Percentiles rank a stretch among this genome's conserved stretches.
Evolutionary conservation across 352 stramenopile species (phyloP).

Genomic region (Phytophthora megakarya): DNA sequence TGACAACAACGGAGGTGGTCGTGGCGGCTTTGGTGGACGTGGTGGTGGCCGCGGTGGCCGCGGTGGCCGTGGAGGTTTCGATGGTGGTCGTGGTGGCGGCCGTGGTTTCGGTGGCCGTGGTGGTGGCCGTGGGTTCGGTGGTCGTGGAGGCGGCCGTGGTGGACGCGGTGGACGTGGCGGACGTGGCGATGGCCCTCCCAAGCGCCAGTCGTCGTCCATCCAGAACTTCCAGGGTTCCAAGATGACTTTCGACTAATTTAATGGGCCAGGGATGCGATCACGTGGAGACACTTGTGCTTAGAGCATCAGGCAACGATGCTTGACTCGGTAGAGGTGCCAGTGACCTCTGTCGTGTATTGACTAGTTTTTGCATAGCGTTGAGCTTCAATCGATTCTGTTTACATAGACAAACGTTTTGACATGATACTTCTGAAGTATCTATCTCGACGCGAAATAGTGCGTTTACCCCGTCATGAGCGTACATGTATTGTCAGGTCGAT

Average conservation of each 20-base stretch:
- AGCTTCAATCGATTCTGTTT: constrained; percentile 45
- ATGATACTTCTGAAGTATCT: too few species aligned
- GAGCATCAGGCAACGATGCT: constrained; percentile 22
- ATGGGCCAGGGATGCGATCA: constrained; percentile 31
- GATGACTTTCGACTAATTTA: constrained; percentile 96
- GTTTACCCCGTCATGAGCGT: background rate
- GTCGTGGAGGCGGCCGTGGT: constrained; percentile 61
- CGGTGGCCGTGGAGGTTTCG: constrained; percentile 47
- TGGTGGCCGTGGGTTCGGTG: constrained; percentile 48
- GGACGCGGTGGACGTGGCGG: constrained; percentile 62
- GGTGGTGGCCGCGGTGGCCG: constrained; percentile 74
- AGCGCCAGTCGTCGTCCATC: constrained; percentile 91
- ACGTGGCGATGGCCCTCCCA: constrained; percentile 70
- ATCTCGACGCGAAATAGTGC: constrained; percentile 11
- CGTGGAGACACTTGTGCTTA: constrained; percentile 26
- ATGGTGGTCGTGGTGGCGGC: constrained; percentile 59
- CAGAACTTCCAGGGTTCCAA: constrained; percentile 96
- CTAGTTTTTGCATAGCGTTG: constrained; percentile 41
- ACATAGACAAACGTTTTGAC: constrained; percentile 30
- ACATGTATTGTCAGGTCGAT: too few species aligned
- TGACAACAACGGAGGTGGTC: constrained; percentile 38
- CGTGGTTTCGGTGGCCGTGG: constrained; percentile 62
- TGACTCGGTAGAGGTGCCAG: constrained; percentile 28
- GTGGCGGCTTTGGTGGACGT: constrained; percentile 53
- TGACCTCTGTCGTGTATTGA: constrained; percentile 35